These are phyloP conservation scores for Ogataea methanolica DNA, from an alignment of 805 yeast genomes.

Conservation along the genomic window DNA sequence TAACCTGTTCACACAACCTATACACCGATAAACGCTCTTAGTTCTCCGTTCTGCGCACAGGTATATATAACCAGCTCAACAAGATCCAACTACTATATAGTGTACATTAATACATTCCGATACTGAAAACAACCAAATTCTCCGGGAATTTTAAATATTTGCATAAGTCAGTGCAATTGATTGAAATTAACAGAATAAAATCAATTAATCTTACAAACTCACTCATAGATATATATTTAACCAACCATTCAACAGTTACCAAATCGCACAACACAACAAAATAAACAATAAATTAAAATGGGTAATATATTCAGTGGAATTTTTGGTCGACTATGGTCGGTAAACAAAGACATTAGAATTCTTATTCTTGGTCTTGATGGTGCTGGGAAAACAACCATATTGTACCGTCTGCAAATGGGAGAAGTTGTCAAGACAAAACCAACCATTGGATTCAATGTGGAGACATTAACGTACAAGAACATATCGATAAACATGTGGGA, in stretches of 20 bases:
- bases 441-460: conserved; percentile 93
- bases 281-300: conserved; percentile 35
- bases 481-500: conserved; percentile 95
- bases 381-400: conserved; percentile 95
- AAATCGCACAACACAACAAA: neutral
- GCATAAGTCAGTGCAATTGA: too few species aligned
- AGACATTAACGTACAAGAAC: conserved; percentile 82
- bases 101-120: too few species aligned
- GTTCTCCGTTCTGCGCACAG: too few species aligned
- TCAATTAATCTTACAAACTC: too few species aligned
- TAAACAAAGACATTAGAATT: conserved; percentile 83
- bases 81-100: too few species aligned
- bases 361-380: conserved; percentile 91
- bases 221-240: too few species aligned
- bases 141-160: too few species aligned
- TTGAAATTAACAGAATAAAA: too few species aligned
- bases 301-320: conserved; percentile 89
- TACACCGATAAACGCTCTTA: too few species aligned
- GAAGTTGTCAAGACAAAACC: conserved; percentile 72
- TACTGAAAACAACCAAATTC: too few species aligned
- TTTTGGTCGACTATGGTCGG: conserved; percentile 85
- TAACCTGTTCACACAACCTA: too few species aligned
- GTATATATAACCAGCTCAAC: too few species aligned
- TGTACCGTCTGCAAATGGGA: conserved; percentile 83
- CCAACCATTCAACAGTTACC: neutral